Evolutionary conservation across 1,284 basidiomycete species (phyloP).

Genomic region (Cryptococcus sp.): DNA sequence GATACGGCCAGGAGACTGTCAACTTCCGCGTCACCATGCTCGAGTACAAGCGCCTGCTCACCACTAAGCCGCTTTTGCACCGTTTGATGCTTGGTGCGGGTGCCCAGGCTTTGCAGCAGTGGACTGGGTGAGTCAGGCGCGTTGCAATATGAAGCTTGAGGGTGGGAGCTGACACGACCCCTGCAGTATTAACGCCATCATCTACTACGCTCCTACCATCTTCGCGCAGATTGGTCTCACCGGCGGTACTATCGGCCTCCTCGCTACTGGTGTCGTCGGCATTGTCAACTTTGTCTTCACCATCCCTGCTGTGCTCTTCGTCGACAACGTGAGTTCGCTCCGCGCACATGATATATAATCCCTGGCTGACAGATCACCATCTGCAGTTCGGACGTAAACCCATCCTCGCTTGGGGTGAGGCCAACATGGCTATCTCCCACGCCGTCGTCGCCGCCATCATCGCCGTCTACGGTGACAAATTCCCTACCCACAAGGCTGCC

Average conservation of each 20-base stretch:
- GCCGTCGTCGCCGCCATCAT: slow-evolving; percentile 45
- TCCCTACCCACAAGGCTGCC: slow-evolving; percentile 30
- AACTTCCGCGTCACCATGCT: slow-evolving; percentile 33
- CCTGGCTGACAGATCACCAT: not conserved
- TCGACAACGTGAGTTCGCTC: slow-evolving; percentile 35
- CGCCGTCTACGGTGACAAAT: slow-evolving; percentile 32
- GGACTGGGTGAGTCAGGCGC: slow-evolving; percentile 33
- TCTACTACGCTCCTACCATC: slow-evolving; percentile 44
- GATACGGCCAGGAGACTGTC: slow-evolving; percentile 43
- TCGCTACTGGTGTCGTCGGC: slow-evolving; percentile 78
- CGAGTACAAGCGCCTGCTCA: slow-evolving; percentile 47
- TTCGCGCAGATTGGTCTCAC: slow-evolving; percentile 33
- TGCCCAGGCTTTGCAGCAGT: slow-evolving; percentile 48
- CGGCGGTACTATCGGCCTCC: slow-evolving; percentile 34
- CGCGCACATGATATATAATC: too few relatives aligned
- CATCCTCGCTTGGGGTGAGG: slow-evolving; percentile 42
- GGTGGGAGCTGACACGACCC: not conserved
- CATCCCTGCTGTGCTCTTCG: slow-evolving; percentile 46
- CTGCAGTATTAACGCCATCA: slow-evolving; percentile 37
- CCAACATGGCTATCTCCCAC: slow-evolving; percentile 46
- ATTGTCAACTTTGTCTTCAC: slow-evolving; percentile 56
- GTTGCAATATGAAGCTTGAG: not conserved
- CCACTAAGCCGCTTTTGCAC: slow-evolving; percentile 40
- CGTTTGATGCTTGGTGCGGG: slow-evolving; percentile 45
- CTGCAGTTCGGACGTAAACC: slow-evolving; percentile 41